These are phyloP conservation scores for Flaveria linearis DNA, from an alignment of 129 eudicot genomes.

Conservation along the genomic window DNA sequence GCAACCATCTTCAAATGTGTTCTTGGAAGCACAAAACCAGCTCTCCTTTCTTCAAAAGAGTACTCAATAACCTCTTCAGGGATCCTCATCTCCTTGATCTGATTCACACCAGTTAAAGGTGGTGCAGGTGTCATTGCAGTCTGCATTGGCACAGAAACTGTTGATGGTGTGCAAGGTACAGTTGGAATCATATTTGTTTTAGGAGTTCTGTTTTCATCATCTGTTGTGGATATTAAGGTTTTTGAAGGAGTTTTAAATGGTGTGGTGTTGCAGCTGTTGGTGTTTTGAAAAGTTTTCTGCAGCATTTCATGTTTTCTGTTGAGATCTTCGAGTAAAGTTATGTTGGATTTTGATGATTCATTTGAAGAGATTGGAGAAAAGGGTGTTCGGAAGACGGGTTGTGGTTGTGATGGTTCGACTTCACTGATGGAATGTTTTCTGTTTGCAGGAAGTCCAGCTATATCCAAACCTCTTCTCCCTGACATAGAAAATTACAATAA, in stretches of 20 bases:
- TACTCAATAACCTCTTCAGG: constrained; percentile 76
- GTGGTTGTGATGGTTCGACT: constrained; percentile 39
- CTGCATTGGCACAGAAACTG: constrained; percentile 74
- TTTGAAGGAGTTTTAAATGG: constrained; percentile 68
- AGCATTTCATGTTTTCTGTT: constrained; percentile 54
- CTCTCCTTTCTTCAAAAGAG: constrained; percentile 90
- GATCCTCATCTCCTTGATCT: constrained; percentile 27
- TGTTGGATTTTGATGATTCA: constrained; percentile 58
- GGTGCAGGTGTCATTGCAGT: constrained; percentile 67
- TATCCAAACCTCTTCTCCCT: constrained; percentile 78
- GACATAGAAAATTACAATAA: constrained; percentile 16
- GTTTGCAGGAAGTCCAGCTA: constrained; percentile 60
- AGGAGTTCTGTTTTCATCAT: constrained; percentile 77
- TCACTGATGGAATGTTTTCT: constrained; percentile 56
- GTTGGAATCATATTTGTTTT: constrained; percentile 40
- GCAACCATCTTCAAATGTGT: constrained; percentile 41
- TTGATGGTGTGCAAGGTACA: constrained; percentile 61
- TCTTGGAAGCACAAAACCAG: constrained; percentile 67
- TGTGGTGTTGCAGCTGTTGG: constrained; percentile 32
- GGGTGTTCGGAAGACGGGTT: constrained; percentile 59
- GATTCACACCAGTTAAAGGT: constrained; percentile 36
- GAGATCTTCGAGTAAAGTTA: constrained; percentile 44
- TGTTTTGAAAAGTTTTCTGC: constrained; percentile 48
- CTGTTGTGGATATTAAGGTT: constrained; percentile 32
- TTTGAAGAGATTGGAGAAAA: constrained; percentile 79